These are phyloP conservation scores for Perkinsus chesapeaki DNA, from an alignment of 169 alveolate species.

Conservation along the genomic window DNA sequence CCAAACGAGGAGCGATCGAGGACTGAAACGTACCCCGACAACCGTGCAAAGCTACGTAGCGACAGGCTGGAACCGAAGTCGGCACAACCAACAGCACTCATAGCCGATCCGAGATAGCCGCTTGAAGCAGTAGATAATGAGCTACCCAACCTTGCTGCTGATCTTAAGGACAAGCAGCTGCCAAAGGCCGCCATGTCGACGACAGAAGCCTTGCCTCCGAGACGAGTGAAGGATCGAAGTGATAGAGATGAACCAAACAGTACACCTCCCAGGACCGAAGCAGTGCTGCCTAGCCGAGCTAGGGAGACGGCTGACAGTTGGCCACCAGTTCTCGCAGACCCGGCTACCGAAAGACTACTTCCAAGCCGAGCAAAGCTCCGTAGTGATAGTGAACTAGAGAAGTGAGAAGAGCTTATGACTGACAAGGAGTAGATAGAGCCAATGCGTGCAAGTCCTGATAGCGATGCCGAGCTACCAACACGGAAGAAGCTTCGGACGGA, in stretches of 20 bases:
- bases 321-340: slow-evolving; percentile 2
- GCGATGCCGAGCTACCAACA: background rate
- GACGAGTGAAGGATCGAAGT: background rate
- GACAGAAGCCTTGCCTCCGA: background rate
- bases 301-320: slow-evolving; percentile 11
- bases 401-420: too few relatives aligned
- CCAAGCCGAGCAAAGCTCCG: slow-evolving; percentile 29
- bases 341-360: background rate
- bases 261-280: slow-evolving; percentile 2
- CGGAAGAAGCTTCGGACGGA: background rate
- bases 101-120: too few relatives aligned
- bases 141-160: background rate
- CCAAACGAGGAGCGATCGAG: background rate
- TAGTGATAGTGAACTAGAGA: too few relatives aligned
- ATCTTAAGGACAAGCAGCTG: background rate
- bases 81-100: background rate
- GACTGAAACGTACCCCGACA: background rate
- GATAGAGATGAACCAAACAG: background rate
- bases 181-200: background rate
- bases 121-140: background rate
- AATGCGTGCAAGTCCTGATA: background rate
- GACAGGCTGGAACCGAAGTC: background rate
- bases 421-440: background rate
- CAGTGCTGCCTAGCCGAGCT: slow-evolving; percentile 8
- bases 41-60: background rate